Base-by-base conservation (phyloP, 2,329 filamentous ascomycete genomes). In the Leptodontidium sp. region DNA sequence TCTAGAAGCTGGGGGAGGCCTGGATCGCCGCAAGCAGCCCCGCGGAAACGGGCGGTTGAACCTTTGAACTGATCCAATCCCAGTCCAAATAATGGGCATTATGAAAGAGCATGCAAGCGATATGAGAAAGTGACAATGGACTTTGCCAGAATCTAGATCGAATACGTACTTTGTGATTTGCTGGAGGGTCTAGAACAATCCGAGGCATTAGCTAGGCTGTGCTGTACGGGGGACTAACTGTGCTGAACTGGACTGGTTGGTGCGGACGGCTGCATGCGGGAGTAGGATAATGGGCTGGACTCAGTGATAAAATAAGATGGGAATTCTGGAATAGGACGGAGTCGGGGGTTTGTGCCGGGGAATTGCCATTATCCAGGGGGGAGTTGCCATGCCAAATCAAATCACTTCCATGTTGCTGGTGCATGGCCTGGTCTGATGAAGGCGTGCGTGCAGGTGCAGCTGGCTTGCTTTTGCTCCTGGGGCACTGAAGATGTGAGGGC, bases 81-180 rank as follows among this genome's bases (percentile, higher is more conserved):
- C n/a, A 43, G 15, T 24, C 7, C 8, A 47, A 15, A 17, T 38
- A 15, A 17, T 38, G 38, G 47, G 57, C 47, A 55, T 58, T 5
- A 11, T 29, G 38, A 5, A 64, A 32, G 35, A 50, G 49, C 17
- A 49, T 64, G 55, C 47, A 53, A 32, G 43, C 43, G 57, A 52
- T 53, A 52, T 53, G 64, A 43, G 35, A 62, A 59, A 52, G 59
- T 57, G n/a, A 49, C 14, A 24, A 66, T 66, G 53, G 38, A 52
- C 55, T 58, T 64, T 40, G 40, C 32, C 21, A 64, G 45, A 17
- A 50, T 45, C 43, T 47, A 57, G 58, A 52, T 50, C 26, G 40
- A 55, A 49, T 50, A 69, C 70, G 43, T 69, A 73, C 71, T 71
- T 70, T 63, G 65, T 58, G n/a, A 72, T 66, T 24, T 70, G 58